These are phyloP conservation scores for Aspergillus hiratsukae DNA, from an alignment of 2,329 filamentous ascomycete genomes.

Conservation along the genomic window DNA sequence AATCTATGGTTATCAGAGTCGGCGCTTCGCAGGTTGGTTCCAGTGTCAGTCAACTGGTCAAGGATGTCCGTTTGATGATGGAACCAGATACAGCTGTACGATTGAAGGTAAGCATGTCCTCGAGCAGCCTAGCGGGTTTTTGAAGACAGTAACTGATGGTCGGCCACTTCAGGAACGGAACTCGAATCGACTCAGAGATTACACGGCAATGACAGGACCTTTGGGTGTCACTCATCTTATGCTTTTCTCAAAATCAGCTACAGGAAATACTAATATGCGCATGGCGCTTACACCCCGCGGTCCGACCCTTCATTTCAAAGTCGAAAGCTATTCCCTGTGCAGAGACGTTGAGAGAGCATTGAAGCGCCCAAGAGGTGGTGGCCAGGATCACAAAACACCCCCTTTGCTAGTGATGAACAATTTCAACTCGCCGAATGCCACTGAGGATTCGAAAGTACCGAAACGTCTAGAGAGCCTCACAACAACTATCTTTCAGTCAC, in stretches of 20 bases:
- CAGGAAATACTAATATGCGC: slow-evolving; percentile 88
- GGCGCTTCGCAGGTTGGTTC: slow-evolving; percentile 90
- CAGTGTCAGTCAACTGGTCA: slow-evolving; percentile 84
- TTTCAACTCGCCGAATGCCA: slow-evolving; percentile 63
- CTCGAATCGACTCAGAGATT: slow-evolving; percentile 84
- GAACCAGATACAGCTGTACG: slow-evolving; percentile 88
- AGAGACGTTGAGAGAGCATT: slow-evolving; percentile 84
- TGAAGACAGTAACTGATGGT: background rate
- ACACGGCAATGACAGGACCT: slow-evolving; percentile 90
- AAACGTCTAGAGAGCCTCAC: slow-evolving; percentile 90
- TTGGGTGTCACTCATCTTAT: slow-evolving; percentile 89
- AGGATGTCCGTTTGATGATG: slow-evolving; percentile 90
- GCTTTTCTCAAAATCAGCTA: slow-evolving; percentile 84
- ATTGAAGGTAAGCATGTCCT: slow-evolving; percentile 55
- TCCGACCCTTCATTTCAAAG: slow-evolving; percentile 87
- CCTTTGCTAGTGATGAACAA: slow-evolving; percentile 98
- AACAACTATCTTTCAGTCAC: slow-evolving; percentile 90
- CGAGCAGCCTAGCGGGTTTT: background rate
- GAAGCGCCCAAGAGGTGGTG: slow-evolving; percentile 74
- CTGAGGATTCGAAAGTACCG: slow-evolving; percentile 64
- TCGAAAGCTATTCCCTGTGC: slow-evolving; percentile 89
- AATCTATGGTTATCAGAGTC: slow-evolving; percentile 98
- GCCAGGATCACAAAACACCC: slow-evolving; percentile 79
- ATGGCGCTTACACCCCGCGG: slow-evolving; percentile 83
- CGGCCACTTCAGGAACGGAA: slow-evolving; percentile 60